phyloP scores from a whole-genome alignment of 2,329 filamentous ascomycete species.

The Pseudonectria foliicola region DNA sequence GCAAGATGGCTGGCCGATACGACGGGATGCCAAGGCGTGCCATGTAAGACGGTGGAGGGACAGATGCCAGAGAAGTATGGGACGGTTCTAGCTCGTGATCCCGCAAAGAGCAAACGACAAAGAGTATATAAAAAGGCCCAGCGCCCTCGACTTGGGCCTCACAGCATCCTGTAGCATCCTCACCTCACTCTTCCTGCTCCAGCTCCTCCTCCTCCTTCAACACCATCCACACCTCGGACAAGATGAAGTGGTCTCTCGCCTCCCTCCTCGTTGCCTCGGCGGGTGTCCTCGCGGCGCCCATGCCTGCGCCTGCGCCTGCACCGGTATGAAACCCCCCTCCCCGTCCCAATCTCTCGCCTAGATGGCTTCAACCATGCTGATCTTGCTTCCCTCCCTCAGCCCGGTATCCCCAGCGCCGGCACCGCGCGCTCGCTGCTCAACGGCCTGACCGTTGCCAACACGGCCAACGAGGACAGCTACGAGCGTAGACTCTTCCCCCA shows the following conservation, averaged over 20 bases:
- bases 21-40: too few species aligned
- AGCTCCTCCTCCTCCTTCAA: too few species aligned
- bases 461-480: constrained; percentile 51
- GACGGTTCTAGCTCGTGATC: too few species aligned
- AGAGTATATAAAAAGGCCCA: too few species aligned
- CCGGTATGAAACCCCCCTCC: not conserved
- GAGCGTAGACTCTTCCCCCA: constrained; percentile 62
- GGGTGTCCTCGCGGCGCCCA: constrained; percentile 23
- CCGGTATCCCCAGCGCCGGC: constrained; percentile 55
- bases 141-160: not conserved
- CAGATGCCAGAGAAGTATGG: too few species aligned
- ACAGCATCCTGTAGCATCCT: not conserved
- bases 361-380: too few species aligned
- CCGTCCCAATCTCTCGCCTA: too few species aligned
- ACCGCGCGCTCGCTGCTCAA: constrained; percentile 52
- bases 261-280: constrained; percentile 18
- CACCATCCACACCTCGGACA: constrained; percentile 5
- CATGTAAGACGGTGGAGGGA: too few species aligned
- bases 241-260: constrained; percentile 27
- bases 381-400: too few species aligned
- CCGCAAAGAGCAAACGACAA: not conserved
- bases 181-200: too few species aligned
- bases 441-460: constrained; percentile 48
- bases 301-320: constrained; percentile 20
- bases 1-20: too few species aligned